Evolutionary conservation across 2,329 filamentous ascomycete species (phyloP).

Genomic region (Aspergillus fischeri): DNA sequence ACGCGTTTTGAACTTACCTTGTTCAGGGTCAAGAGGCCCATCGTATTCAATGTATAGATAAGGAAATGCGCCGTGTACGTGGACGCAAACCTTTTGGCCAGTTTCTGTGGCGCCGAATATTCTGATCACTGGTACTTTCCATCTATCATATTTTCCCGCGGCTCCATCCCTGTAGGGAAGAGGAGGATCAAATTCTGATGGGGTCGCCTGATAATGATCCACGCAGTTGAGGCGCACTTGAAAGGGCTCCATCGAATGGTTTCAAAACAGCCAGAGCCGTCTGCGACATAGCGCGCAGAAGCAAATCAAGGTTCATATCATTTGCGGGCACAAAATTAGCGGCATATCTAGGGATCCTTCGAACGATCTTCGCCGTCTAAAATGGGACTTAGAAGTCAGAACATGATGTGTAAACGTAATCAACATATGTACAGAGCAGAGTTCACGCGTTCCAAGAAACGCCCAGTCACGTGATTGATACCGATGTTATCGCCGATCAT

Average conservation of each 20-base stretch:
- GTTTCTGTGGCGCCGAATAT: constrained; percentile 91
- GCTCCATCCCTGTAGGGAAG: constrained; percentile 62
- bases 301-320: constrained; percentile 7
- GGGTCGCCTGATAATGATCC: constrained; percentile 83
- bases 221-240: constrained; percentile 91
- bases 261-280: constrained; percentile 17
- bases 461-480: constrained; percentile 25
- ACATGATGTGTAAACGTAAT: constrained; percentile 9
- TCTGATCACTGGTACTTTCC: constrained; percentile 79
- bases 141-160: constrained; percentile 58
- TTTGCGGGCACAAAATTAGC: background rate
- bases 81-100: constrained; percentile 91
- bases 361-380: background rate
- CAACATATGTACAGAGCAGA: background rate
- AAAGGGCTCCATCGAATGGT: constrained; percentile 64
- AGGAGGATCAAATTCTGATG: constrained; percentile 75
- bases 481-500: constrained; percentile 4
- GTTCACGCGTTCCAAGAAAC: constrained; percentile 19
- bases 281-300: constrained; percentile 21
- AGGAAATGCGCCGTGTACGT: constrained; percentile 92
- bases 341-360: background rate
- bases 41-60: constrained; percentile 90
- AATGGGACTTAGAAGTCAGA: background rate
- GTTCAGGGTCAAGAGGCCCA: constrained; percentile 61
- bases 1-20: constrained; percentile 52